Evolutionary conservation across 306 rosid species (phyloP), one percentile per base, ranked within the genome.

Genomic region (Luffa aegyptiaca): DNA sequence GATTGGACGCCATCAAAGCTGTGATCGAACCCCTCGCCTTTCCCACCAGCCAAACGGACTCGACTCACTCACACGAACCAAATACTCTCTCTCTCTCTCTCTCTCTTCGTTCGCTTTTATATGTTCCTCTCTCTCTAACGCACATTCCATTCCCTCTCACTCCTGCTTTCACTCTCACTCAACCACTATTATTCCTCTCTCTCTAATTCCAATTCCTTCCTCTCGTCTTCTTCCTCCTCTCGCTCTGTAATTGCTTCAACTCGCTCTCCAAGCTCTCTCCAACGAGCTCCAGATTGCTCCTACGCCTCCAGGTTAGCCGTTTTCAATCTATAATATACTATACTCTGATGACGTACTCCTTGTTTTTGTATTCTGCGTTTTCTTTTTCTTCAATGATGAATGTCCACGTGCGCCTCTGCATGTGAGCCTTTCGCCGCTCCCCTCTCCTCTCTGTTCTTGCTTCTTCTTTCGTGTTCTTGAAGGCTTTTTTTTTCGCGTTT

Each of bases 1-100:
- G 90, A 92, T 88, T 92, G 97, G 97, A 72, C 81, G 4, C 18
- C 13, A 44, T 36, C 7, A 80, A 73, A 55, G 86, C 80, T 21
- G 44, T 26, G 31, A 75, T 41, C 72, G 51, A 20, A 77, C 56
- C 64, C 3, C 33, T 48, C n/a, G 18, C 74, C 46, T 58, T 66
- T 66, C 35, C 55, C 75, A 73, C 87, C 89, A 87, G 87, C 87
- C 87, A 81, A 87, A 86, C 83, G 75, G 82, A 31, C 16, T 41
- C 58, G 31, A 49, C 37, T 16, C 57, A 16, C 75, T 5, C 37
- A 9, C 69, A 62, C 70, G 51, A 36, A 78, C 76, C 80, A 77
- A 64, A 79, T 51, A 41, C 75, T 74, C 80, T 63, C 78, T 44
- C 81, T 31, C 80, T 63, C 78, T 44, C 81, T 31, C 53, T 52